These are phyloP conservation scores for Skeletonema costatum DNA, from an alignment of 108 stramenopile genomes.

Conservation along the genomic window DNA sequence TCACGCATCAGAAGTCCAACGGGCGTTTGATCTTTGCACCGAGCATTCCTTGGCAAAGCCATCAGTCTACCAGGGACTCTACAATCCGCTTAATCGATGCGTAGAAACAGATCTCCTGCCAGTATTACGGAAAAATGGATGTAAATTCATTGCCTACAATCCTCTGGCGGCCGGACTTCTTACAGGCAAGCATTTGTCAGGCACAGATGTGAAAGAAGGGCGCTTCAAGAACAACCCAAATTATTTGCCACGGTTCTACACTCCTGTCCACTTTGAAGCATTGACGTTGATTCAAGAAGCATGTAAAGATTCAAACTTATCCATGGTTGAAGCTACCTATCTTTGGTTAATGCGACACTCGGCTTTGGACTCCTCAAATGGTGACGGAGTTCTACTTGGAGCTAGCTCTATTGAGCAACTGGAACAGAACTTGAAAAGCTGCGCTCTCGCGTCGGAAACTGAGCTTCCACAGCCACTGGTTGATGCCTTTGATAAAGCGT, in stretches of 20 bases:
- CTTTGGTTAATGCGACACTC: constrained; percentile 92
- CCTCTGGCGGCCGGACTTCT: constrained; percentile 90
- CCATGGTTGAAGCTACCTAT: constrained; percentile 86
- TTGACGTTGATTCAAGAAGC: constrained; percentile 64
- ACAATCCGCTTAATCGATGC: constrained; percentile 92
- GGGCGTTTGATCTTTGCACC: constrained; percentile 76
- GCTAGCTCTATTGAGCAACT: constrained; percentile 80
- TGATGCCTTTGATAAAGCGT: constrained; percentile 74
- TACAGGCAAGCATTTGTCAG: constrained; percentile 76
- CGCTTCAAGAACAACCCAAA: constrained; percentile 88
- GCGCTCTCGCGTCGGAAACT: constrained; percentile 39
- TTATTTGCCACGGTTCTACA: constrained; percentile 89
- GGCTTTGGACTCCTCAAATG: constrained; percentile 38
- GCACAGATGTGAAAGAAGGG: constrained; percentile 55
- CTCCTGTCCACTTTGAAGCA: constrained; percentile 75
- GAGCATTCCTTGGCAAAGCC: constrained; percentile 78
- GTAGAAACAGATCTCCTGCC: constrained; percentile 90
- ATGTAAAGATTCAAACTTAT: constrained; percentile 60
- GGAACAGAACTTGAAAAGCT: constrained; percentile 74
- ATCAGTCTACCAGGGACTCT: constrained; percentile 93
- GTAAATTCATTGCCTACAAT: constrained; percentile 94
- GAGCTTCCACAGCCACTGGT: constrained; percentile 49
- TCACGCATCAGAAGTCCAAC: constrained; percentile 77
- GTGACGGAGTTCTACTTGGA: constrained; percentile 84
- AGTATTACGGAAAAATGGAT: constrained; percentile 65